Evolutionary conservation across 2,329 filamentous ascomycete species (phyloP).

Genomic region (Epichloe aotearoae): DNA sequence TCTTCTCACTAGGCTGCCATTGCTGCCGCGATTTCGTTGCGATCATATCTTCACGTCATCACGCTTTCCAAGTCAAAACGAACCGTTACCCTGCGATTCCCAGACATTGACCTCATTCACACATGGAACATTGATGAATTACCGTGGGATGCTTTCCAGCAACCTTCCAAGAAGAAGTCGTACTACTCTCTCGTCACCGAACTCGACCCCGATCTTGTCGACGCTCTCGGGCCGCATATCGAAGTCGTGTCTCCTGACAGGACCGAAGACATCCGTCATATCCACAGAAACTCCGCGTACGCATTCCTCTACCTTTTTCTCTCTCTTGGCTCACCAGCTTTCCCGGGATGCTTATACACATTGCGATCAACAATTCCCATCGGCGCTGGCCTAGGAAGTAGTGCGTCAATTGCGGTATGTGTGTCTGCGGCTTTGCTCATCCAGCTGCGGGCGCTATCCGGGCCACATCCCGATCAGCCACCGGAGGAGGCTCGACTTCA

Average conservation of each 20-base stretch:
- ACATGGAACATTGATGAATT: constrained; percentile 89
- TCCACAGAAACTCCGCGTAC: constrained; percentile 68
- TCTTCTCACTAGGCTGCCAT: constrained; percentile 62
- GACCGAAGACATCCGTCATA: constrained; percentile 62
- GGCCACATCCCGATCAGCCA: constrained; percentile 85
- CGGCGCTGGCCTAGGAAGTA: constrained; percentile 80
- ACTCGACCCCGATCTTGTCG: constrained; percentile 71
- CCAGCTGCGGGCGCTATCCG: constrained; percentile 77
- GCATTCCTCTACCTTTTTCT: constrained; percentile 90
- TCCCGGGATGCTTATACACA: constrained; percentile 75
- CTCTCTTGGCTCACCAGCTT: constrained; percentile 67
- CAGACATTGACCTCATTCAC: constrained; percentile 79
- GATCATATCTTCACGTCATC: constrained; percentile 93
- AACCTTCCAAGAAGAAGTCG: constrained; percentile 77
- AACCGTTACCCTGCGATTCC: constrained; percentile 77
- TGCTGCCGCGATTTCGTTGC: constrained; percentile 84
- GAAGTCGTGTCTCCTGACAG: constrained; percentile 52
- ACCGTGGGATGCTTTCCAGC: constrained; percentile 73
- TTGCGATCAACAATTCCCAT: constrained; percentile 90
- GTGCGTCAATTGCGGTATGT: constrained; percentile 88
- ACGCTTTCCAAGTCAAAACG: constrained; percentile 84
- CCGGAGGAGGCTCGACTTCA: constrained; percentile 77
- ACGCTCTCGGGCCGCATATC: constrained; percentile 69
- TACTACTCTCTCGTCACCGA: constrained; percentile 83
- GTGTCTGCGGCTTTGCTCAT: constrained; percentile 70